phyloP scores from a whole-genome alignment of 225 moss, liverwort and hornwort species.

The Ulota crispa region DNA sequence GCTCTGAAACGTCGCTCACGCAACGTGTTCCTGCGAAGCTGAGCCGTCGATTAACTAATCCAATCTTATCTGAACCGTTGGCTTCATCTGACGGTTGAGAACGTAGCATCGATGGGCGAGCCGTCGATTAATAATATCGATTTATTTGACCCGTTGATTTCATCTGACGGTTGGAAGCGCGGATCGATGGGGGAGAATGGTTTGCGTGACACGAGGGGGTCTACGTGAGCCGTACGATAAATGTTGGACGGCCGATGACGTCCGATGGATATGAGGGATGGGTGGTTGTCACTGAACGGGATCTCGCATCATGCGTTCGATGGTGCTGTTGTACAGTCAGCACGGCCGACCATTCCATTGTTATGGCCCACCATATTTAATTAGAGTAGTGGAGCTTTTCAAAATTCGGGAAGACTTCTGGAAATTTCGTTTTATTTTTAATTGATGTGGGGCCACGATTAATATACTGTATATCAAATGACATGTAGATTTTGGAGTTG shows the following conservation, averaged over 20 bases:
- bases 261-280: neutral
- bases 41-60: rapidly evolving
- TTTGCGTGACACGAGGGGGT: neutral
- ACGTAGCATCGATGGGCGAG: neutral
- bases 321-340: slow-evolving; percentile 3
- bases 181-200: neutral
- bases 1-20: slow-evolving; percentile 2
- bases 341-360: neutral
- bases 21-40: neutral
- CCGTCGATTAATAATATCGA: neutral
- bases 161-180: neutral
- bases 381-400: neutral
- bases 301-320: neutral
- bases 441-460: too few relatives aligned
- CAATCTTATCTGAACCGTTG: neutral
- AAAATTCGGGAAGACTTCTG: neutral
- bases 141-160: neutral
- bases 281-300: neutral
- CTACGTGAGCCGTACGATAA: neutral
- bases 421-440: neutral
- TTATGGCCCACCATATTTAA: neutral
- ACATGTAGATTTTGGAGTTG: too few relatives aligned
- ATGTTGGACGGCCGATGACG: neutral
- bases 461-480: too few relatives aligned
- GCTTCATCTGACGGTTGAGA: neutral